Base-by-base conservation (phyloP, 2,329 filamentous ascomycete species). In the Tolypocladium capitatum region DNA sequence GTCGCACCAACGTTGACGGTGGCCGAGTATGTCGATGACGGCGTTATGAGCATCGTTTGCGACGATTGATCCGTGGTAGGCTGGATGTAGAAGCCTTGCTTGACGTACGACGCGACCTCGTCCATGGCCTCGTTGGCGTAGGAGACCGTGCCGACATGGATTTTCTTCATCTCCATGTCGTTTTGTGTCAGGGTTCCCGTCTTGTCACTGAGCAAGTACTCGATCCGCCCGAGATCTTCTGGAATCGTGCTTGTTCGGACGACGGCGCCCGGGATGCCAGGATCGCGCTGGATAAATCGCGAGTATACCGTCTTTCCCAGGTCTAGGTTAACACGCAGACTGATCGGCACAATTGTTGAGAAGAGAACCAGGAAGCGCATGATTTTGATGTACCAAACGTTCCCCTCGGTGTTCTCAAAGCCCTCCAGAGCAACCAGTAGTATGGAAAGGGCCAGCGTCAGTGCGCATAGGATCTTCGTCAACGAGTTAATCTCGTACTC, bases 111-210 rank as follows among this genome's bases (percentile, higher is more conserved):
- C 13, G 80, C 72, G 13, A 98, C 92, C 68, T 98, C 94, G 56
- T 97, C 92, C 92, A 98, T 98, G 10, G 92, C 91, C 61, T 98
- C 92, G 56, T 95, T 95, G 32, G 91, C 92, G 60, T 98, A 98
- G 1, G 91, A 97, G 1, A 97, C 92, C 10, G 92, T 98, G 10
- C 94, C 92, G 46, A 98, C 87, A 59, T 98, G 94, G 6, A 98
- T 91, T 67, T 98, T 98, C 63, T 94, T 95, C 76, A 98, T 84
- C 60, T 96, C 91, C 90, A 96, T 96, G 60, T 95, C 88, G 59
- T 98, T 98, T 57, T 97, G 89, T 0, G 92, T 98, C 50, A 98
- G 67, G 2, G 92, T 98, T n/a, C 92, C 92, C 1, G 92, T 98
- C 67, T 98, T 98, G 65, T 98, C 92, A 53, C 88, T 96, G 30